phyloP scores from a whole-genome alignment of 1,284 basidiomycete species.

The Marasmius fiardii region DNA sequence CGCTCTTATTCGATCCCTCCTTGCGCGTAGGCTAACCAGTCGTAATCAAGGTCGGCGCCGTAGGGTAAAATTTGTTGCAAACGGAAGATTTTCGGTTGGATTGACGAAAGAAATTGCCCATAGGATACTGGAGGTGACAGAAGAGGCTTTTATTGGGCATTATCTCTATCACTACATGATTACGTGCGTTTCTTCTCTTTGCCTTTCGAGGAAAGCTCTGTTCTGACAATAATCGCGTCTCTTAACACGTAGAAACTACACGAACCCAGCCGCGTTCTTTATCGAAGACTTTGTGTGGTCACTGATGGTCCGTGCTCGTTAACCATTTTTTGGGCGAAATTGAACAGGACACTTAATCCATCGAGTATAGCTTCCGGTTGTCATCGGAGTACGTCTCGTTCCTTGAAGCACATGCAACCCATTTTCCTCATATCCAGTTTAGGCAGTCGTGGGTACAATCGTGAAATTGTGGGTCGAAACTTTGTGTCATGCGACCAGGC shows the following conservation, averaged over 20 bases:
- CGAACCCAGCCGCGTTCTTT: constrained; percentile 1
- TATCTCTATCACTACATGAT: constrained; percentile 16
- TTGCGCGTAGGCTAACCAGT: background rate
- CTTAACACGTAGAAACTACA: constrained; percentile 3
- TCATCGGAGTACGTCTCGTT: background rate
- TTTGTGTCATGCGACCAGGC: background rate
- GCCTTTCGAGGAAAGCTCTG: background rate
- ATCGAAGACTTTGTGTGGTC: constrained; percentile 8
- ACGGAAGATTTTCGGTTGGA: too few species aligned
- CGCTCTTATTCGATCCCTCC: background rate
- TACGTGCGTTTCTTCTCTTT: constrained; percentile 7
- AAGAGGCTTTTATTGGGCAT: constrained; percentile 15
- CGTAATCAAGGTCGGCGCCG: background rate
- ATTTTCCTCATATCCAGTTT: background rate
- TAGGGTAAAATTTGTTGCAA: background rate
- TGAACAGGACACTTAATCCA: background rate
- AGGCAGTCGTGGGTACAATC: constrained; percentile 9
- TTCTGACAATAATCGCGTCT: background rate
- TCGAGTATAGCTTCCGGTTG: background rate
- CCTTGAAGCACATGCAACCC: too few species aligned
- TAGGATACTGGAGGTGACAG: constrained; percentile 10
- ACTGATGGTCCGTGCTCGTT: background rate
- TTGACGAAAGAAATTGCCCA: background rate
- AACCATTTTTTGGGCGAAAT: background rate
- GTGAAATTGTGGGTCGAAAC: constrained; percentile 12